Evolutionary conservation across 164 flowering plant genomes (phyloP).

Genomic region (Aristolochia fimbriata): DNA sequence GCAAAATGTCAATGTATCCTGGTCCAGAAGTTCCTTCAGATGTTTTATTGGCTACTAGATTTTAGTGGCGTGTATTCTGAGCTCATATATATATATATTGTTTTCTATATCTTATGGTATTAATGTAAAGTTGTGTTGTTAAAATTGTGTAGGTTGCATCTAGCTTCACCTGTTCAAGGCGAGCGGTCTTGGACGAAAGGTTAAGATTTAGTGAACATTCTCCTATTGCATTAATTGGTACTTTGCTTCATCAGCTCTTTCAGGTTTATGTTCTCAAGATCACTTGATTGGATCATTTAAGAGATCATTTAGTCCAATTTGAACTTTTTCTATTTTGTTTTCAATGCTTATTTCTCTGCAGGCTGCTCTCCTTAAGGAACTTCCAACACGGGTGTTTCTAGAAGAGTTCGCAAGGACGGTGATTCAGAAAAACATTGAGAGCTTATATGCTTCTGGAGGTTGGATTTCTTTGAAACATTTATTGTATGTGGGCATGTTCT

Average conservation of each 20-base stretch:
- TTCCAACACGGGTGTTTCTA: conserved; percentile 50
- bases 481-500: conserved; percentile 1
- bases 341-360: conserved; percentile 16
- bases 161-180: conserved; percentile 80
- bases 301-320: too few species aligned
- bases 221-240: conserved; percentile 70
- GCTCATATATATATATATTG: too few species aligned
- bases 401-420: conserved; percentile 57
- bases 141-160: conserved; percentile 58
- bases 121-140: too few species aligned
- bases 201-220: conserved; percentile 58
- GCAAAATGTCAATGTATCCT: too few species aligned
- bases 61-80: too few species aligned
- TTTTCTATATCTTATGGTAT: too few species aligned
- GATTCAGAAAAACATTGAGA: conserved; percentile 69
- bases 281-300: background rate
- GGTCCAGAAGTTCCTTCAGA: too few species aligned
- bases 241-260: conserved; percentile 85
- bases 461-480: conserved; percentile 1
- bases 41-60: too few species aligned
- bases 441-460: conserved; percentile 95
- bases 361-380: conserved; percentile 71
- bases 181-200: conserved; percentile 89
- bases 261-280: conserved; percentile 43
- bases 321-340: background rate